These are phyloP conservation scores for Colletotrichum tofieldiae DNA, from an alignment of 2,329 filamentous ascomycete species.

Conservation along the genomic window DNA sequence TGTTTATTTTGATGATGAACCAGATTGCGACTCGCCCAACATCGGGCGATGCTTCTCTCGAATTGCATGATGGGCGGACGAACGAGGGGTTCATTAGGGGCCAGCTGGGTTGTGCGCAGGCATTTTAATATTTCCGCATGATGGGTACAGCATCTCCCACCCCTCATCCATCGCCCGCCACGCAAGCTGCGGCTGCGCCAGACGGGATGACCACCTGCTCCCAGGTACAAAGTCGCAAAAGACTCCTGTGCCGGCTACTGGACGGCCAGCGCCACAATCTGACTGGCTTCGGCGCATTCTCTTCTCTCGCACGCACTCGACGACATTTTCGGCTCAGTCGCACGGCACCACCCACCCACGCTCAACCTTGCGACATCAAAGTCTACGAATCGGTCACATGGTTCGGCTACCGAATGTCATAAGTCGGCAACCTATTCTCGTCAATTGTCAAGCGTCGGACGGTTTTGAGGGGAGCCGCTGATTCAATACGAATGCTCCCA, in stretches of 20 bases:
- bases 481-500: slow-evolving; percentile 27
- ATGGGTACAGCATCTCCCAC: slow-evolving; percentile 46
- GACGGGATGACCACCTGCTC: slow-evolving; percentile 10
- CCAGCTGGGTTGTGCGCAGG: slow-evolving; percentile 34
- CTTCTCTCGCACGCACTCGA: slow-evolving; percentile 8
- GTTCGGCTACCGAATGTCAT: slow-evolving; percentile 22
- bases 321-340: slow-evolving; percentile 11
- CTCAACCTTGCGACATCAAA: slow-evolving; percentile 16
- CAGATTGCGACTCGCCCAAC: slow-evolving; percentile 29
- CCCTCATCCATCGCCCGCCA: slow-evolving; percentile 48
- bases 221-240: slow-evolving; percentile 18
- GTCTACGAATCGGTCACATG: slow-evolving; percentile 23
- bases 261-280: slow-evolving; percentile 30
- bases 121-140: slow-evolving; percentile 38
- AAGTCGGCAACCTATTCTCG: not conserved
- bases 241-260: slow-evolving; percentile 5
- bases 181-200: slow-evolving; percentile 48
- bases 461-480: not conserved
- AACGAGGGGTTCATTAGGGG: slow-evolving; percentile 28
- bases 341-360: slow-evolving; percentile 6
- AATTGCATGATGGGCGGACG: slow-evolving; percentile 21
- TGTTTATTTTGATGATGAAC: slow-evolving; percentile 37
- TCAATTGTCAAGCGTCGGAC: slow-evolving; percentile 9
- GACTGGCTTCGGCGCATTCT: slow-evolving; percentile 38
- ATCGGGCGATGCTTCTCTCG: slow-evolving; percentile 8